Evolutionary conservation across 1,284 basidiomycete species (phyloP).

Genomic region (Sporisorium scitamineum): DNA sequence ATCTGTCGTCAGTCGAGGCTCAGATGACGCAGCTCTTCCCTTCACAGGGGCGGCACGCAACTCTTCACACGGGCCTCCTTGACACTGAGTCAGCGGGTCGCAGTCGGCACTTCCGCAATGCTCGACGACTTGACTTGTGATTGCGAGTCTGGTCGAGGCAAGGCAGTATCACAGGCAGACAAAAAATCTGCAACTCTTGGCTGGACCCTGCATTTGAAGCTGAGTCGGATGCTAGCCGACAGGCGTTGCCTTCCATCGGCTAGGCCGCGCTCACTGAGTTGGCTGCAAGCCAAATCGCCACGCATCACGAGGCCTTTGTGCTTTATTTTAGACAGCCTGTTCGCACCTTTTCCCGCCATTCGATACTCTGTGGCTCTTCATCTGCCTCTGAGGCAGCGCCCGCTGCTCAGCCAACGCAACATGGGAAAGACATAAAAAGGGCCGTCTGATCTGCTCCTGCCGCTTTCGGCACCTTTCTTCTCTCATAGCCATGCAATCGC

Average conservation of each 20-base stretch:
- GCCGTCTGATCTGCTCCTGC: neutral
- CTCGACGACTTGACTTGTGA: neutral
- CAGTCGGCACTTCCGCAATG: neutral
- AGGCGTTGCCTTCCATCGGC: neutral
- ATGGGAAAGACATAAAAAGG: neutral
- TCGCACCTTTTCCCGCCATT: neutral
- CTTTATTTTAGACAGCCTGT: no score
- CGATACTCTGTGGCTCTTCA: neutral
- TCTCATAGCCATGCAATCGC: neutral
- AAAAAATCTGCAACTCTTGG: neutral
- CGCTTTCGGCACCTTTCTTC: neutral
- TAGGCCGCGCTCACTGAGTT: conserved; percentile 3
- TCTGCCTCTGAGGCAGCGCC: neutral
- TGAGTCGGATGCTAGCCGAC: conserved; percentile 8
- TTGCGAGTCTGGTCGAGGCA: neutral
- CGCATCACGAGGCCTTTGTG: conserved; percentile 11
- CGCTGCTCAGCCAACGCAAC: neutral
- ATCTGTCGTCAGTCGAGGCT: neutral
- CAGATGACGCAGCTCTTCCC: neutral
- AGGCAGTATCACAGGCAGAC: neutral
- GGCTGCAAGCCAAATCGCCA: conserved; percentile 13
- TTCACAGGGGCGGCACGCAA: neutral
- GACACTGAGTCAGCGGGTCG: neutral
- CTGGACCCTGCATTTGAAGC: conserved; percentile 5
- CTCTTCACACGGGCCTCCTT: neutral